Evolutionary conservation across 1,139 yeast genomes (phyloP).

Genomic region (Hemisphaericaspora lyxosophila): DNA sequence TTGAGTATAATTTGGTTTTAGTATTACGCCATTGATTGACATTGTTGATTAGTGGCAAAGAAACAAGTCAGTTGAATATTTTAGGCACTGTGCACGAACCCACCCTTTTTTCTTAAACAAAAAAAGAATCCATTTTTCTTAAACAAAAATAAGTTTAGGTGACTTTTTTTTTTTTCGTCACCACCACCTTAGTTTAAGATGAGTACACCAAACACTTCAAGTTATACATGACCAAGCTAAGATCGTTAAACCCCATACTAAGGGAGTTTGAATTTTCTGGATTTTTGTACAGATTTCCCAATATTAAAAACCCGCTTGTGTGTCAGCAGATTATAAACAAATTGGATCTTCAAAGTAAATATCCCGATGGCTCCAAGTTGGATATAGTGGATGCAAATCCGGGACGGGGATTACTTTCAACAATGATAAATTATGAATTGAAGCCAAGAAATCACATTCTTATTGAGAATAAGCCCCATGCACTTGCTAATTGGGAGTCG

Average conservation of each 20-base stretch:
- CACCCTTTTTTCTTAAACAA: too few species aligned
- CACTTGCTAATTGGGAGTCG: slow-evolving; percentile 28
- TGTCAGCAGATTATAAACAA: slow-evolving; percentile 45
- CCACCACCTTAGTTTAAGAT: neutral
- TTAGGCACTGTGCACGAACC: too few species aligned
- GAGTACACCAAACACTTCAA: neutral
- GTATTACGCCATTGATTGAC: slow-evolving; percentile 34
- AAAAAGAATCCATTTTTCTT: too few species aligned
- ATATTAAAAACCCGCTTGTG: slow-evolving; percentile 21
- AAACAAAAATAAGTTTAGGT: too few species aligned
- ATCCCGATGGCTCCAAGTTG: slow-evolving; percentile 41
- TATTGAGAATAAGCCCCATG: slow-evolving; percentile 51
- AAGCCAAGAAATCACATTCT: slow-evolving; percentile 62
- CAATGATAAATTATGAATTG: slow-evolving; percentile 54
- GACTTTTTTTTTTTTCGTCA: neutral
- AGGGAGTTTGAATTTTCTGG: neutral
- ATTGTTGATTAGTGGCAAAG: too few species aligned
- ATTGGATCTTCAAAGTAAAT: slow-evolving; percentile 39
- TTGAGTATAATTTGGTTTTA: slow-evolving; percentile 22
- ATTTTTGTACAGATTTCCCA: slow-evolving; percentile 9
- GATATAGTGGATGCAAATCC: slow-evolving; percentile 70
- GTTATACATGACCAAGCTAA: slow-evolving; percentile 3
- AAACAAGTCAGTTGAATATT: too few species aligned
- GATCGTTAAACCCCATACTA: slow-evolving; percentile 33
- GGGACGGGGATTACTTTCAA: slow-evolving; percentile 52